Conservation (phyloP, 1,139 yeast genomes). For the Pichia sp. region DNA sequence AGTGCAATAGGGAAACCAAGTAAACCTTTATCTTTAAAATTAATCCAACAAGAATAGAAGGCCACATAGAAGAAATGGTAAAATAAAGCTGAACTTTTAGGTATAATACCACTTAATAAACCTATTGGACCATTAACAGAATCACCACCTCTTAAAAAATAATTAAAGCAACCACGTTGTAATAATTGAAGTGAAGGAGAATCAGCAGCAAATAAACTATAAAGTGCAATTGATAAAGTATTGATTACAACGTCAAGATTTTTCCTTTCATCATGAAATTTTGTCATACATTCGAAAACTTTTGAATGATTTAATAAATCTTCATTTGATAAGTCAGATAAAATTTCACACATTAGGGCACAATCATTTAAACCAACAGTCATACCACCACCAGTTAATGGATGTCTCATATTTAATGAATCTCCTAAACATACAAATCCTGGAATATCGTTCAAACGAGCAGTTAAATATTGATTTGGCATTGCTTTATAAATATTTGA, state of each 20-base stretch:
- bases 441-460: slow-evolving; percentile 52
- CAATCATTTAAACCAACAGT: slow-evolving; percentile 94
- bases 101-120: slow-evolving; percentile 73
- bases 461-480: slow-evolving; percentile 93
- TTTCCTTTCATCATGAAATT: slow-evolving; percentile 75
- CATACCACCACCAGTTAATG: slow-evolving; percentile 99
- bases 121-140: slow-evolving; percentile 76
- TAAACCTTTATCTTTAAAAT: slow-evolving; percentile 59
- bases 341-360: slow-evolving; percentile 51
- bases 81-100: slow-evolving; percentile 66
- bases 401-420: slow-evolving; percentile 96
- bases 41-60: slow-evolving; percentile 67
- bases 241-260: slow-evolving; percentile 76
- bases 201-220: slow-evolving; percentile 86
- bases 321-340: slow-evolving; percentile 50
- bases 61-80: slow-evolving; percentile 89
- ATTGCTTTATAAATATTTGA: slow-evolving; percentile 60
- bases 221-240: slow-evolving; percentile 84
- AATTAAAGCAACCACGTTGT: slow-evolving; percentile 83
- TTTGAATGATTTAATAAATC: slow-evolving; percentile 52
- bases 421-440: slow-evolving; percentile 91
- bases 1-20: slow-evolving; percentile 67
- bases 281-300: slow-evolving; percentile 47
- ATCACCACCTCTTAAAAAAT: slow-evolving; percentile 78
- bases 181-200: slow-evolving; percentile 54